Base-by-base conservation (phyloP, 2,329 filamentous ascomycete genomes). In the Hypoxylon sp. region DNA sequence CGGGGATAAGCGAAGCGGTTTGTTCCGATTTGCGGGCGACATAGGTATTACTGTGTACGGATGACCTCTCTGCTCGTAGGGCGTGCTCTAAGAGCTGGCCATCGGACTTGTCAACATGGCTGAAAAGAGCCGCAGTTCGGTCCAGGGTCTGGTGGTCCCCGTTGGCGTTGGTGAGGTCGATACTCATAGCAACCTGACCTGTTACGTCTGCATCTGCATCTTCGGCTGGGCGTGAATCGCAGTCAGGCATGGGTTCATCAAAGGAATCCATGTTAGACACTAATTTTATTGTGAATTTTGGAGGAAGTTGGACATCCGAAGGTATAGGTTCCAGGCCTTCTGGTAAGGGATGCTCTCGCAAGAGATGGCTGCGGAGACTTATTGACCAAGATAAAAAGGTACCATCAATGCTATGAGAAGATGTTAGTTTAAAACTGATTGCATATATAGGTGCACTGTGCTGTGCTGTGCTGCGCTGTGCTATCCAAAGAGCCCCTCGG, bases 331-430 rank as follows among this genome's bases (percentile, higher is more conserved):
- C 69, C 29, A 88, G 55, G 2, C 80, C 84, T n/a, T 77, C 70
- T 0, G 89, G 85, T 0, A 93, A 78, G 8, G 92, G 91, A 62
- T 85, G 88, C 8, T 80, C 71, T 40, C 84, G 75, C 15, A 91
- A 72, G 8, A 97, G 73, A 57, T 83, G 78, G 41, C 83, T 80
- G 56, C 81, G 81, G 26, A 99, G 78, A 31, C 79, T 80, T 3
- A 84, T 76, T 12, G 84, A 80, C 92, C 92, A 97, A 5, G 87
- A 83, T 36, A 93, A 73, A 61, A 93, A 94, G 20, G 85, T 84
- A 25, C 89, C 90, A 67, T 96, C 91, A 25, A 92, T 84, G 1
- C 91, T 93, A 51, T 15, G 4, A 38, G 15, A 11, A 13, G 47
- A 43, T 21, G 23, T 42, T 16, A 60, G 57, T 26, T 13, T 27